A percentile compares a stretch with the other conserved stretches of the same genome.
Evolutionary conservation across 768 basidiomycete genomes (phyloP).

Genomic region (Kwoniella dendrophila): DNA sequence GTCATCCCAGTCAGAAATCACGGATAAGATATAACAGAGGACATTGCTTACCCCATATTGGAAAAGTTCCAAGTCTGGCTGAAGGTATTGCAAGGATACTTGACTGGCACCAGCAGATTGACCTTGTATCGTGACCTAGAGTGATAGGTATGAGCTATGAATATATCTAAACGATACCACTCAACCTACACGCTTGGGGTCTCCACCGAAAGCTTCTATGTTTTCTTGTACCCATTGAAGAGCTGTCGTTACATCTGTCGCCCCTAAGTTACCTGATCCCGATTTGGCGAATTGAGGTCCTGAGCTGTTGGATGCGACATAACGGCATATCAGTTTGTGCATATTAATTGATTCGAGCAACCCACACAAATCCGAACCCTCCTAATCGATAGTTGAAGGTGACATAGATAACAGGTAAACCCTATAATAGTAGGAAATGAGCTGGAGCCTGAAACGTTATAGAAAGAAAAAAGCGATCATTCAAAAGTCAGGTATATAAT

Average conservation of each 20-base stretch:
- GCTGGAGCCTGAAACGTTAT: slow-evolving; percentile 4
- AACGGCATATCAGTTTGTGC: neutral
- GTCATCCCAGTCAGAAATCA: too few relatives aligned
- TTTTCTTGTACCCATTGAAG: slow-evolving; percentile 70
- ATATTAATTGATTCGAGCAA: neutral
- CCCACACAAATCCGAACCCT: slow-evolving; percentile 59
- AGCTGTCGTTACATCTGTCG: slow-evolving; percentile 78
- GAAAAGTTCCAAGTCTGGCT: slow-evolving; percentile 22
- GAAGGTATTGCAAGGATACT: slow-evolving; percentile 57
- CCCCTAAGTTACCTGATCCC: slow-evolving; percentile 73
- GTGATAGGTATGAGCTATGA: neutral
- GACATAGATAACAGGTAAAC: slow-evolving; percentile 61
- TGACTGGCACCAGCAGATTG: slow-evolving; percentile 64
- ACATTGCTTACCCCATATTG: slow-evolving; percentile 9
- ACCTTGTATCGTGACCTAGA: slow-evolving; percentile 61
- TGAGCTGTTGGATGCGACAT: slow-evolving; percentile 2
- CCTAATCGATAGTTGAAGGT: slow-evolving; percentile 63
- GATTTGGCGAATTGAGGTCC: slow-evolving; percentile 57
- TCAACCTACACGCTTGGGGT: slow-evolving; percentile 64
- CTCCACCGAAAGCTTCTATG: slow-evolving; percentile 70
- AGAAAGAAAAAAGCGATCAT: too few relatives aligned
- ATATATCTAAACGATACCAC: slow-evolving; percentile 56
- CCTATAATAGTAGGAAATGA: slow-evolving; percentile 32
- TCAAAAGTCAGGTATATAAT: too few relatives aligned
- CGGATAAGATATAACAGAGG: slow-evolving; percentile 31